Conservation (phyloP, 169 alveolate species). For the Eimeria tenella region DNA sequence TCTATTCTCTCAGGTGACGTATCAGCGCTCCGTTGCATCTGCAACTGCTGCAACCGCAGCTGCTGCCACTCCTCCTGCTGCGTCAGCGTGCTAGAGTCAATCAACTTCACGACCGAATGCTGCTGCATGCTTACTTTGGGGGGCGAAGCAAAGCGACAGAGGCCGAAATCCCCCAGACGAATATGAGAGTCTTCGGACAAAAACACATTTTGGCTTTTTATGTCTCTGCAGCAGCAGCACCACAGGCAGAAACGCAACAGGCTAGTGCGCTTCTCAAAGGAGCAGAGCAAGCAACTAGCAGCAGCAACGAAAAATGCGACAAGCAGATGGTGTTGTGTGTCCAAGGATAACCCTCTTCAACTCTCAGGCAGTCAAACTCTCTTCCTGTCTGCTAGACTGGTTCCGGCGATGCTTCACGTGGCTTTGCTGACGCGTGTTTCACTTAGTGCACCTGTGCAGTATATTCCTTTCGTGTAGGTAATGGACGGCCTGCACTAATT, state of each 20-base stretch:
- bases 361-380: too few species aligned
- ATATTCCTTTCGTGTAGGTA: constrained; percentile 73
- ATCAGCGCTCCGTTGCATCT: neutral
- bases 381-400: too few species aligned
- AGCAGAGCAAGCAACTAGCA: neutral
- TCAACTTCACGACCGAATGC: neutral
- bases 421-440: too few species aligned
- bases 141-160: constrained; percentile 56
- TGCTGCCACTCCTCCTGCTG: neutral
- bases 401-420: too few species aligned
- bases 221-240: constrained; percentile 54
- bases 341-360: too few species aligned
- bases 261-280: neutral
- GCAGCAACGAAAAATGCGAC: too few species aligned
- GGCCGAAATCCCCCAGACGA: constrained; percentile 75
- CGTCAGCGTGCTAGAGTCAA: neutral
- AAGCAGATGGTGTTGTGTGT: too few species aligned
- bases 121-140: neutral
- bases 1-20: neutral
- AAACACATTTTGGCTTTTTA: constrained; percentile 75
- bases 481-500: constrained; percentile 73
- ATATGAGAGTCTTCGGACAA: constrained; percentile 53
- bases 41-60: neutral
- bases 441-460: constrained; percentile 48
- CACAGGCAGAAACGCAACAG: neutral